Conservation (phyloP, 2,329 filamentous ascomycete species). For the Pseudogymnoascus verrucosus region DNA sequence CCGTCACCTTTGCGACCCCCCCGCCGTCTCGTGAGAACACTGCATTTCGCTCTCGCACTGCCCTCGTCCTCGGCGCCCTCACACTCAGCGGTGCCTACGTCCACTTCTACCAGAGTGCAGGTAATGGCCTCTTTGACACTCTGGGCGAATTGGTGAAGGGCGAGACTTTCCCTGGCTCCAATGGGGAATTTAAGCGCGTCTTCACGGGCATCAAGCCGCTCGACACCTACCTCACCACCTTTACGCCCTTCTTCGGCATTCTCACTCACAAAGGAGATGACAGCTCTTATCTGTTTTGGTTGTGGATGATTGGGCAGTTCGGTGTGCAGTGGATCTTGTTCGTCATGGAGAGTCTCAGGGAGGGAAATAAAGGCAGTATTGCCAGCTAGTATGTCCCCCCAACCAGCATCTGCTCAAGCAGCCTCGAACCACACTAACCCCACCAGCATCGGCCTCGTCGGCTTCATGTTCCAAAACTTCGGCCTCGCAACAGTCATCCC, state of each 20-base stretch:
- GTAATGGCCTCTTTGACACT: neutral
- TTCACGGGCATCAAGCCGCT: slow-evolving; percentile 10
- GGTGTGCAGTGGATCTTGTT: neutral
- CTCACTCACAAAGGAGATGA: neutral
- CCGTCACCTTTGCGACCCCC: neutral
- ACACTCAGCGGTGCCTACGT: neutral
- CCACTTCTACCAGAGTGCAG: neutral
- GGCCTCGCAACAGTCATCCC: neutral
- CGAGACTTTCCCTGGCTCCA: neutral
- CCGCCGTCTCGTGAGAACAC: neutral
- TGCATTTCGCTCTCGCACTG: neutral
- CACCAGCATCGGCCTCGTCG: neutral
- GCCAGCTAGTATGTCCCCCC: neutral
- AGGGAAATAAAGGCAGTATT: neutral
- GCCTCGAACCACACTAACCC: neutral
- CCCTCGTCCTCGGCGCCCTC: neutral
- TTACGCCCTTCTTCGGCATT: slow-evolving; percentile 2
- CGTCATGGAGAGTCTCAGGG: neutral
- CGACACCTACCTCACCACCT: neutral
- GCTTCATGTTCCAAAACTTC: neutral
- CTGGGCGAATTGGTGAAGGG: neutral
- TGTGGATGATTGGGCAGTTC: slow-evolving; percentile 7
- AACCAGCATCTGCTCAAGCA: neutral
- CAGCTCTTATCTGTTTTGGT: slow-evolving; percentile 3
- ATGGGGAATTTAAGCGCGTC: slow-evolving; percentile 3